Evolutionary conservation across 2,329 filamentous ascomycete species (phyloP), one percentile per base, ranked within the genome.

Genomic region (Scedosporium aurantiacum): DNA sequence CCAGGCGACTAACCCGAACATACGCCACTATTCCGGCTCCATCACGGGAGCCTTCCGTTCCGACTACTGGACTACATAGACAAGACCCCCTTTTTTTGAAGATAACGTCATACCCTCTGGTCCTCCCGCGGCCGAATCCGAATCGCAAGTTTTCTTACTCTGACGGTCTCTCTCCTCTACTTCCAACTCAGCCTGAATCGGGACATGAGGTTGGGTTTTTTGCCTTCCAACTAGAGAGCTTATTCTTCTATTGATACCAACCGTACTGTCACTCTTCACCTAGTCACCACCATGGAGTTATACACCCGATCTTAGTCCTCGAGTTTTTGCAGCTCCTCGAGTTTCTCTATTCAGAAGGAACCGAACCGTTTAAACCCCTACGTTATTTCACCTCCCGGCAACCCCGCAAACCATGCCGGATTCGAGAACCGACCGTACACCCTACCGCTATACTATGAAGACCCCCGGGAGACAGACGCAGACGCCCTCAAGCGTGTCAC

Each of bases 361-460:
- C 43, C 16, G 43, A 47, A 18, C 18, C n/a, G 7, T 6, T 45
- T 8, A n/a, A 45, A 4, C 43, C 12, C 14, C 5, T 47, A 4
- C 43, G 18, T 10, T 21, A 47, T 18, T 18, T 21, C 18, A 47
- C 16, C 43, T 18, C 8, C 43, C 43, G 10, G 32, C 32, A 10
- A 37, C 10, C 32, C 10, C 32, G 14, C 32, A 37, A 4, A 41
- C 14, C 3, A 61, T 61, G 60, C 50, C 50, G 5, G 52, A 61
- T 14, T 32, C 16, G 32, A 57, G 60, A 25, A n/a, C 50, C 54
- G 52, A 61, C 16, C 23, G 52, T 32, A 37, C 60, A 43, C 40
- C 41, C 16, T 25, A 75, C 61, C 74, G 76, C 61, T 77, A 74
- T 69, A 76, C 73, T 55, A 79, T 81, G 77, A 81, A 78, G 69